A percentile compares a stretch with the other conserved stretches of the same genome.
phyloP scores from a whole-genome alignment of 2,329 filamentous ascomycete genomes.

The Scedosporium boydii region DNA sequence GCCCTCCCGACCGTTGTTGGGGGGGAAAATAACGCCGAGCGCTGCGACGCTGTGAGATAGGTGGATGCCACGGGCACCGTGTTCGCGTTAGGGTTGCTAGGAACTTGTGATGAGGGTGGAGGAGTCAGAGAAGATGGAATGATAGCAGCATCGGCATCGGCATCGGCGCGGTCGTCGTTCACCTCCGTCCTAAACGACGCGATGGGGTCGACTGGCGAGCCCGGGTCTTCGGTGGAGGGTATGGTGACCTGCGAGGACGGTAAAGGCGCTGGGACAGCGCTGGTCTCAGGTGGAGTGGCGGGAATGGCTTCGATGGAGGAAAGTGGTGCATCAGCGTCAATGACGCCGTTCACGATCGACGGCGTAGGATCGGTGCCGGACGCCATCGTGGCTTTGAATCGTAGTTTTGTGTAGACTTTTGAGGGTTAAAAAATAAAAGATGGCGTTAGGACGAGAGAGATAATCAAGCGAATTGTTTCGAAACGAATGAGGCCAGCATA shows the following conservation, averaged over 20 bases:
- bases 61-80: constrained; percentile 15
- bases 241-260: constrained; percentile 41
- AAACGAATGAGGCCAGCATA: not conserved
- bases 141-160: constrained; percentile 51
- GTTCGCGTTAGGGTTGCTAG: constrained; percentile 12
- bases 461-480: not conserved
- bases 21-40: constrained; percentile 41
- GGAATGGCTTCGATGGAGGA: constrained; percentile 2
- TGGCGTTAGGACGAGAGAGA: not conserved
- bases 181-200: constrained; percentile 40
- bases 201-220: constrained; percentile 39
- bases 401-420: not conserved
- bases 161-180: constrained; percentile 37
- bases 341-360: not conserved
- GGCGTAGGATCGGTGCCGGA: not conserved
- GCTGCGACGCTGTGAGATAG: constrained; percentile 25
- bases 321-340: not conserved
- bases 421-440: not conserved
- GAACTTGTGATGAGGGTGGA: constrained; percentile 3
- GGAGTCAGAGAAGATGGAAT: constrained; percentile 27
- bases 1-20: constrained; percentile 21
- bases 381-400: not conserved
- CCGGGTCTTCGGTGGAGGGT: constrained; percentile 47
- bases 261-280: constrained; percentile 11
- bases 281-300: constrained; percentile 1